Base-by-base conservation (phyloP, 352 stramenopile species). In the Globisporangium iwayamae region DNA sequence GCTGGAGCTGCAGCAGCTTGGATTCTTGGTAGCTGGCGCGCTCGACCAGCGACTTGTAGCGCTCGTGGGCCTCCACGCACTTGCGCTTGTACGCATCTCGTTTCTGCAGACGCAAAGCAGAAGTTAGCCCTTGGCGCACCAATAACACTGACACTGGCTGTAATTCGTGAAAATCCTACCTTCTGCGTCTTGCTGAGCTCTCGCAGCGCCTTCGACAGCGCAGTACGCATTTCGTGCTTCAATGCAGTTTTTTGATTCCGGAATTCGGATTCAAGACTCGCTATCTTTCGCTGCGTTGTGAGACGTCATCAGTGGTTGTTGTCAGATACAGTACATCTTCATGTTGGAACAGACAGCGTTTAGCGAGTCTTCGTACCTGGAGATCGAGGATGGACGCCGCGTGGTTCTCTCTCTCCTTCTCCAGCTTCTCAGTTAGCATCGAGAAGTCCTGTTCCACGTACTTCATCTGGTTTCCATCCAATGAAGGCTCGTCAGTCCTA, bases 71-170 rank as follows among this genome's bases (percentile, higher is more conserved):
- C 61, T 94, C 79, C 10, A 94, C 71, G 61, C 85, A 94, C 46
- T 92, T 94, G 28, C 75, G 73, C 47, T 94, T 94, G 68, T 91
- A 94, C 30, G 81, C 81, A 59, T 94, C 81, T 16, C 82, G 76
- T 73, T 94, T 93, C 79, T 89, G 11, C n/a, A 50, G 25, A 32
- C 6, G 1, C 28, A 50, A 8, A 28, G 16, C 20, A 7, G 16
- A 36, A 16, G 11, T 13, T 22, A 36, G 16, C 4, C 30, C 18
- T 38, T 36, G n/a, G n/a, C n/a, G n/a, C n/a, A n/a, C n/a, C n/a
- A n/a, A n/a, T n/a, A 60, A 48, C 41, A n/a, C 8, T 13, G 18
- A 38, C 2, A 38, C 10, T 38, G 34, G 34, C 10, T 38, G 34
- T 5, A 38, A 1, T 38, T 9, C 34, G 3, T 38, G 0, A 9